Base-by-base conservation (phyloP, 805 yeast species). In the Kodamaea nitidulidarum region DNA sequence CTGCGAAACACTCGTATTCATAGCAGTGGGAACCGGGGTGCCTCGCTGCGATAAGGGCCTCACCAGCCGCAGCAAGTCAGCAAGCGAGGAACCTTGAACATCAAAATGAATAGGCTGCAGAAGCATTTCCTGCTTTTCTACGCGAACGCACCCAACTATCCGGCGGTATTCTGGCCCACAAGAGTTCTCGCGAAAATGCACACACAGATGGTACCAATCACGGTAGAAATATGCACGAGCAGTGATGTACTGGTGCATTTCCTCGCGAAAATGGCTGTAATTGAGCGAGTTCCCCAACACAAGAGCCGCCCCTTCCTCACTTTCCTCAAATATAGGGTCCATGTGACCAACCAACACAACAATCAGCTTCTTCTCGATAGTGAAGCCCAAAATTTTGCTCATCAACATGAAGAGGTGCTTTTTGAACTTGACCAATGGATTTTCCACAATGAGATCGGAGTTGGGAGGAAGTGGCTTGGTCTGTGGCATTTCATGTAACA, bases 281-380 rank as follows among this genome's bases (percentile, higher is more conserved):
- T 32, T 26, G 4, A 38, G 12, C 10, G 41, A 32, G 15, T 38
- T 32, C 4, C 41, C 41, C 17, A 38, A 20, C 9, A 33, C 32
- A 11, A 38, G 35, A 6, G 18, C 12, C 36, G 18, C 32, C 11
- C 29, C 35, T 2, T 37, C 35, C 10, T 37, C 33, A 5, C n/a
- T 4, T 14, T 40, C 43, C 24, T 47, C 50, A 41, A 50, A 65
- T 24, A 49, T 51, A 4, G 63, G 55, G 35, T 56, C 65, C 37
- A 67, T 42, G 20, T 50, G 54, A 2, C 73, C 71, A 7, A 54
- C 32, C 11, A 67, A 34, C 9, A 65, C 39, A 6, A 57, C 47
- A 34, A 63, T 41, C 52, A 56, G 58, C 27, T 56, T 50, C 27
- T 49, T 41, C 16, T 47, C 49, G 40, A 49, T 45, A 8, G 63